Base-by-base conservation (phyloP, 805 yeast species). In the Hanseniaspora meyeri region DNA sequence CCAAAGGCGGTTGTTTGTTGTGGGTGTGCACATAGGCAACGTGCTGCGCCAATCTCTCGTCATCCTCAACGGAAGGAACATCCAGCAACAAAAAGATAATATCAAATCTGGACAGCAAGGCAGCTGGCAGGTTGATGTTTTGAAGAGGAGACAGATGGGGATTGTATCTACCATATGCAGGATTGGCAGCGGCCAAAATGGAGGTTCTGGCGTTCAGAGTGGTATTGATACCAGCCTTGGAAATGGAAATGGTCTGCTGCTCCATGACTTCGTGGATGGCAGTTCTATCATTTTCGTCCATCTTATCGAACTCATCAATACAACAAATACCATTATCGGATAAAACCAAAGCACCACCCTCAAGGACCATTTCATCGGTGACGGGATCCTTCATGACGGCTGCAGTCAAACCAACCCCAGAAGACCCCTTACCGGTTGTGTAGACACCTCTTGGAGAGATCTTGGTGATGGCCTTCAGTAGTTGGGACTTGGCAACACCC, bases 261-360 rank as follows among this genome's bases (percentile, higher is more conserved):
- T 93, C 98, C 98, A 93, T 93, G 37, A 93, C 98, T 75, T 91
- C 98, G 71, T 91, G 97, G 66, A 93, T 93, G 1, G 97, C 97
- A 0, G 97, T 93, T 66, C 98, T 78, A 71, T 93, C 98, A 60
- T 78, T 72, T 69, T 93, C 98, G 68, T 91, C 97, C 98, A 93
- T 93, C 74, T 93, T 93, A 71, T 93, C 98, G 66, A 93, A 93
- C 74, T 93, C 98, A 78, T 93, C 98, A 67, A 93, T 93, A 70
- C 98, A 93, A 73, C 97, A 93, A 60, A 93, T 85, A 68, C 98
- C 98, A 66, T 91, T 89, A 72, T 93, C 98, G 0, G 98, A 96
- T 57, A 93, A 73, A 7, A 93, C 97, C 57, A 93, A 75, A 1
- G 98, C 97, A 71, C 98, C 98, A 58, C 97, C 98, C 77, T 93